phyloP scores from a whole-genome alignment of 2,329 filamentous ascomycete species.

The Knufia fluminis region DNA sequence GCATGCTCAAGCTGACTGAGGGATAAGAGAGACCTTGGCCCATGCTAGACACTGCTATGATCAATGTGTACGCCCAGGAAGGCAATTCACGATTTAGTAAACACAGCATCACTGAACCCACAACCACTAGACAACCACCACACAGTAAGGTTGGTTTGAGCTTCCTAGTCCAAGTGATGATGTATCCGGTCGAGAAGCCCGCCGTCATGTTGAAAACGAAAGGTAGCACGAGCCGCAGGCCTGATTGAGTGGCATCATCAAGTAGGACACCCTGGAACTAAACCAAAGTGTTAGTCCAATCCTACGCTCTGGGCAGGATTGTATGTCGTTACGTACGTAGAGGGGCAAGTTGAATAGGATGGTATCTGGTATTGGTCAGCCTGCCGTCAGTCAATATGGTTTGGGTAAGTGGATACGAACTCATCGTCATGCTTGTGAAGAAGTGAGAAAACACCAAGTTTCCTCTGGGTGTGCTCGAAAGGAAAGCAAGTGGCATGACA shows the following conservation, averaged over 20 bases:
- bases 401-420: no score
- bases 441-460: slow-evolving; percentile 64
- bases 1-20: slow-evolving; percentile 32
- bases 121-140: slow-evolving; percentile 30
- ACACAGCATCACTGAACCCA: slow-evolving; percentile 29
- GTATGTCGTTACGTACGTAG: no score
- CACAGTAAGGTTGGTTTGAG: slow-evolving; percentile 35
- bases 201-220: slow-evolving; percentile 28
- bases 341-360: slow-evolving; percentile 65
- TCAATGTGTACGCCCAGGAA: slow-evolving; percentile 32
- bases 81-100: slow-evolving; percentile 30
- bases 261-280: slow-evolving; percentile 59
- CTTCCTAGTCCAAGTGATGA: slow-evolving; percentile 37
- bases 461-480: slow-evolving; percentile 57
- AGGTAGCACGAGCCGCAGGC: slow-evolving; percentile 14
- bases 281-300: no score
- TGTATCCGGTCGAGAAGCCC: slow-evolving; percentile 35
- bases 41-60: slow-evolving; percentile 31
- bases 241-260: slow-evolving; percentile 11
- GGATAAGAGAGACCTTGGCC: slow-evolving; percentile 36
- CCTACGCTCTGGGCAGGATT: no score
- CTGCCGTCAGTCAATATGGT: no score
- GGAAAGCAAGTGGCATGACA: slow-evolving; percentile 65
- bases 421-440: slow-evolving; percentile 55
- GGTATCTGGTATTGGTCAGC: no score